Evolutionary conservation across 2,329 filamentous ascomycete species (phyloP), one percentile per base, ranked within the genome.

Genomic region (Microdochium paspali): DNA sequence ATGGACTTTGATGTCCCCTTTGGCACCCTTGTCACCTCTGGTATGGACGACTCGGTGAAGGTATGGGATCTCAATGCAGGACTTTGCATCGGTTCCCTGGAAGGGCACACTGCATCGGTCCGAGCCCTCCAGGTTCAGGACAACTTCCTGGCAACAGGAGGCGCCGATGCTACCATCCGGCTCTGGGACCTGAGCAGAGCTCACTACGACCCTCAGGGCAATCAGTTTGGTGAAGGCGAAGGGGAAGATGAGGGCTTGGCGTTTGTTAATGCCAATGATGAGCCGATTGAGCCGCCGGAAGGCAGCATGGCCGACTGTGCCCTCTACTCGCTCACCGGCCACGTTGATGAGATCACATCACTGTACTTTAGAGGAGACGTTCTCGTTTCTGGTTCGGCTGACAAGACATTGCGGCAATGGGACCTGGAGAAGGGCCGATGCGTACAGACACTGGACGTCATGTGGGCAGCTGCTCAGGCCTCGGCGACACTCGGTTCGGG

Each of bases 371-470:
- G 83, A 50, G 87, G 87, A 47, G 84, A 95, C 55, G 90, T 88
- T 0, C 77, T 98, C 15, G 90, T 98, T 26, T 98, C 93, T 2
- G 93, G 93, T 12, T 97, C 91, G 7, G 86, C 93, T 1, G 93
- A 98, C 70, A 98, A 98, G 74, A 98, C 93, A 1, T 73, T 98
- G 47, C 84, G 93, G 42, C 93, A 98, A 65, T 98, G 93, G 93
- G 93, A 98, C 71, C 76, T 98, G 45, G 87, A 91, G 58, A 96
- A 90, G 64, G 93, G 93, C n/a, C 85, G 93, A 44, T 97, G 93
- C 65, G 87, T 98, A 47, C 93, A 98, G 67, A 98, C 93, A 2
- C 73, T 98, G 44, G 93, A 98, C 66, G 91, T 98, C 6, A 86
- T 98, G 64, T 98, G 93, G 93, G 93, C 93, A 10, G 90, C 93